These are phyloP conservation scores for Rhodamnia argentea DNA, from an alignment of 345 rosid species.

Conservation along the genomic window DNA sequence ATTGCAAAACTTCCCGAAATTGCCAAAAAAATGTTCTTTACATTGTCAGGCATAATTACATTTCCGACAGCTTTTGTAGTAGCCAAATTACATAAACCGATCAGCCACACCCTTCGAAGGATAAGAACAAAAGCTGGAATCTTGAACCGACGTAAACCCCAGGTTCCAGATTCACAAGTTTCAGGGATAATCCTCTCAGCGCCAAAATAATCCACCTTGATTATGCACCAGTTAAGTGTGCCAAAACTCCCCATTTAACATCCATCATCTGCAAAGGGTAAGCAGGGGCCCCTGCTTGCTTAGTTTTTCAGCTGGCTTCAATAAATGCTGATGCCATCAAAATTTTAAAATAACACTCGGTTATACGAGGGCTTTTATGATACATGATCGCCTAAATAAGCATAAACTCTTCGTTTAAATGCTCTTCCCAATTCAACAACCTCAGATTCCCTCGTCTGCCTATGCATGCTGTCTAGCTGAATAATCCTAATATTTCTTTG, in stretches of 20 bases:
- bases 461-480: constrained; percentile 10
- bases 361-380: not conserved
- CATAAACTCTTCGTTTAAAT: constrained; percentile 54
- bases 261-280: not conserved
- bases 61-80: not conserved
- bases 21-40: not conserved
- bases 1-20: not conserved
- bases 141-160: not conserved
- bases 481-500: constrained; percentile 20
- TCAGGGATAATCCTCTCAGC: not conserved
- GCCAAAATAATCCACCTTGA: not conserved
- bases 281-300: not conserved
- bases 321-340: not conserved
- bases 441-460: constrained; percentile 51
- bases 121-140: not conserved
- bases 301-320: not conserved
- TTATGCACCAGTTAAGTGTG: not conserved
- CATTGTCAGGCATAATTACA: not conserved
- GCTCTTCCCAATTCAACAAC: constrained; percentile 49
- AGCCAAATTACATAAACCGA: not conserved
- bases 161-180: not conserved
- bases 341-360: not conserved
- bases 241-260: not conserved
- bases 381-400: constrained; percentile 46
- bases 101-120: not conserved